phyloP scores from a whole-genome alignment of 371 early-diverging fungal species.

The Fennellomyces sp. region DNA sequence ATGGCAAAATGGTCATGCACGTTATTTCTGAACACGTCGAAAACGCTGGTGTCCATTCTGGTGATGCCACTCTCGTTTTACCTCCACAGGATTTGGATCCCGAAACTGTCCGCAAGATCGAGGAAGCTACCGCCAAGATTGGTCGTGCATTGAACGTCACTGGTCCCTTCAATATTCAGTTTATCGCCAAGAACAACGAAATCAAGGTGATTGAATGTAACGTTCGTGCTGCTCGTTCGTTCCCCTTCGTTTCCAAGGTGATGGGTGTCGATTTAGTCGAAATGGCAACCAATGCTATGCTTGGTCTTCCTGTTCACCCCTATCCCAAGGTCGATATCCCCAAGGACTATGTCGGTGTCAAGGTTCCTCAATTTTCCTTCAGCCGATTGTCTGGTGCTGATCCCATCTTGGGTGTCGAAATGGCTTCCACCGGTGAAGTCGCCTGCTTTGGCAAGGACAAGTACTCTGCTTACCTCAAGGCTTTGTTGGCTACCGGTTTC shows the following conservation, averaged over 20 bases:
- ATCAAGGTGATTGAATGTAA: constrained; percentile 98
- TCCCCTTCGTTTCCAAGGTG: constrained; percentile 96
- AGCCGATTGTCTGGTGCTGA: constrained; percentile 94
- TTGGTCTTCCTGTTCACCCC: constrained; percentile 71
- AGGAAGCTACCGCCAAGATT: constrained; percentile 85
- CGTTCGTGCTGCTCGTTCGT: constrained; percentile 92
- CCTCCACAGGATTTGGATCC: constrained; percentile 93
- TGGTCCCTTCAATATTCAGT: constrained; percentile 98
- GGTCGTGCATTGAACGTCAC: constrained; percentile 91
- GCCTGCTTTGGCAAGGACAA: constrained; percentile 96
- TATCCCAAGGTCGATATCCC: constrained; percentile 68
- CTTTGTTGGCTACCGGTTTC: constrained; percentile 90
- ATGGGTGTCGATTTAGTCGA: constrained; percentile 90
- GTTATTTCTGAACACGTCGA: constrained; percentile 95
- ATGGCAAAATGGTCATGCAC: constrained; percentile 88
- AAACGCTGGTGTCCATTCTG: constrained; percentile 97
- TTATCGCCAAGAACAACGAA: constrained; percentile 94
- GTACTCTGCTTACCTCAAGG: constrained; percentile 95
- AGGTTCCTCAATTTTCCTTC: constrained; percentile 97
- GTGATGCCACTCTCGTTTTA: constrained; percentile 93
- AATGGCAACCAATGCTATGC: constrained; percentile 91
- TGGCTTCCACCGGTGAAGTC: constrained; percentile 98
- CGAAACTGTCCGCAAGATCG: constrained; percentile 86
- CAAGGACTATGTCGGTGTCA: constrained; percentile 83
- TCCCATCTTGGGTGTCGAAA: constrained; percentile 95